Percentiles rank a stretch among this genome's conserved stretches.
phyloP scores from a whole-genome alignment of 805 yeast genomes.

The Wickerhamiella spandovensis region DNA sequence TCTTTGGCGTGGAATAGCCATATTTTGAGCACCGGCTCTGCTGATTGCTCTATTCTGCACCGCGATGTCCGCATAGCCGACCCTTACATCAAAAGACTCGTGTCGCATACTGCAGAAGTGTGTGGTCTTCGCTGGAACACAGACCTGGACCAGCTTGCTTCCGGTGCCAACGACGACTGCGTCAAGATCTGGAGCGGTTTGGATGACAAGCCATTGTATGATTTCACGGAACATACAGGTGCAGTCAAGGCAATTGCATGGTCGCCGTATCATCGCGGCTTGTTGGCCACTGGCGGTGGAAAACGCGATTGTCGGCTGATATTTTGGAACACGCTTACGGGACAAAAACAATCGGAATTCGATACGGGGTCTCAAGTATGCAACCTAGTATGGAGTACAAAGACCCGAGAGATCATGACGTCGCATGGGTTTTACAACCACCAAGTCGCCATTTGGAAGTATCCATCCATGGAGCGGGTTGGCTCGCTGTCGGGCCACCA shows the following conservation, averaged over 20 bases:
- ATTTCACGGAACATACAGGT: conserved; percentile 73
- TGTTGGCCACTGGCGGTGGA: conserved; percentile 93
- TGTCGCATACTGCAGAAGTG: conserved; percentile 80
- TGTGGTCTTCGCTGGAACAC: conserved; percentile 93
- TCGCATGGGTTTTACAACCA: conserved; percentile 90
- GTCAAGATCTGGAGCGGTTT: conserved; percentile 80
- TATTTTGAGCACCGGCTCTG: conserved; percentile 70
- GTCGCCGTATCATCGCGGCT: conserved; percentile 95
- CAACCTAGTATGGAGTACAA: conserved; percentile 83
- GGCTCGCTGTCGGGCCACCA: conserved; percentile 93
- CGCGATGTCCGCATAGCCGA: conserved; percentile 83
- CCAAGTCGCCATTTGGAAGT: conserved; percentile 89
- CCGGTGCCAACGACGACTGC: conserved; percentile 91
- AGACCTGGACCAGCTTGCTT: conserved; percentile 81
- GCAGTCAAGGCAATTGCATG: conserved; percentile 95
- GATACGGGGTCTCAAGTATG: conserved; percentile 96
- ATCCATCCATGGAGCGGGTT: conserved; percentile 81
- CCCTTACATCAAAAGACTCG: conserved; percentile 60
- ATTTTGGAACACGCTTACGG: conserved; percentile 83
- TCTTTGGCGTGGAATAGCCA: conserved; percentile 93
- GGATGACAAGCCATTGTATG: conserved; percentile 51
- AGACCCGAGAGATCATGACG: conserved; percentile 82
- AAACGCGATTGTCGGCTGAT: conserved; percentile 84
- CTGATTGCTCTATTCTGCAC: conserved; percentile 74
- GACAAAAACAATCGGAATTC: conserved; percentile 58